These are phyloP conservation scores for Euphorbia schlechtendalii DNA, from an alignment of 441 rosid species.

Conservation along the genomic window DNA sequence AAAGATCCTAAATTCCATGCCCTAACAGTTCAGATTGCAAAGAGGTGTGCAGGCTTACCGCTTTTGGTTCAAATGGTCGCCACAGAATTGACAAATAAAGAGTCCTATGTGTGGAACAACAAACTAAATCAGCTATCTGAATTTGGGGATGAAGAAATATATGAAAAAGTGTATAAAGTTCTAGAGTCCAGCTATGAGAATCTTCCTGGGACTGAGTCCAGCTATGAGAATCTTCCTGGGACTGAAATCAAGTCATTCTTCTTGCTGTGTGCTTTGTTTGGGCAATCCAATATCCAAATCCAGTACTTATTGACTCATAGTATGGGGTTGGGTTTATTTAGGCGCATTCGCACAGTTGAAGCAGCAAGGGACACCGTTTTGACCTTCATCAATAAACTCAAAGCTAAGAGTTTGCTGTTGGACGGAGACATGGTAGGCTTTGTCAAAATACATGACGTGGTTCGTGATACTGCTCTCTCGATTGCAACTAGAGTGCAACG, in stretches of 20 bases:
- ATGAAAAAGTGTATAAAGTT: neutral
- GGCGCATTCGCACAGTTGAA: neutral
- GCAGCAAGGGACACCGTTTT: no score
- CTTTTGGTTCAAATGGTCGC: neutral
- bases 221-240: constrained; percentile 1
- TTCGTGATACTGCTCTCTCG: neutral
- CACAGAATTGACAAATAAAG: neutral
- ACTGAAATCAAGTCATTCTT: no score
- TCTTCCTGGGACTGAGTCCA: no score
- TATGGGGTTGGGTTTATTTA: no score
- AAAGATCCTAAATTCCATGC: no score
- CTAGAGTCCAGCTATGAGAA: no score
- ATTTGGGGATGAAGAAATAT: no score
- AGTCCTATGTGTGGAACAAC: neutral
- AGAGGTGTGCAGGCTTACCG: neutral
- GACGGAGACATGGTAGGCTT: neutral
- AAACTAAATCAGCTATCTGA: neutral
- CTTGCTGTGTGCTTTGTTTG: constrained; percentile 14
- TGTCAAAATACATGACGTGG: constrained; percentile 1
- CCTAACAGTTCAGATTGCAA: neutral
- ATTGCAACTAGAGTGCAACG: neutral
- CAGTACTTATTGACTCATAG: neutral
- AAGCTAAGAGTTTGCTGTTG: no score
- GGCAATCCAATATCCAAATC: neutral
- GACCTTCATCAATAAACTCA: no score